Conservation (phyloP, 768 basidiomycete species). For the Royoungia palumana region DNA sequence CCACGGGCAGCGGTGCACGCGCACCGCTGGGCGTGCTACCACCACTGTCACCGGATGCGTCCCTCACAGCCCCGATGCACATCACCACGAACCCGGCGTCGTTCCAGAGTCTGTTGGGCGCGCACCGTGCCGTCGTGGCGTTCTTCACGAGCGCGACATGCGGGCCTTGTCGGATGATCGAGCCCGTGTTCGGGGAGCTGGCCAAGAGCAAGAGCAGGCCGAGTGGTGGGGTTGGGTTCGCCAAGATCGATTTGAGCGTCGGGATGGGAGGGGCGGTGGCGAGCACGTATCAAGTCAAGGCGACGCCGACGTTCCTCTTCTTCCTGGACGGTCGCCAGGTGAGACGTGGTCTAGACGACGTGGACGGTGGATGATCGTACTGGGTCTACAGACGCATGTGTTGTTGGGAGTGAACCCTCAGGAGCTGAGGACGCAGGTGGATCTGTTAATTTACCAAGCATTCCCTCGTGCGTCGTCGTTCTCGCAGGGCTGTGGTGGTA, state of each 20-base stretch:
- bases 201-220: constrained; percentile 58
- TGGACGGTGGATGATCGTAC: neutral
- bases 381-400: constrained; percentile 51
- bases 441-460: constrained; percentile 69
- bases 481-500: neutral
- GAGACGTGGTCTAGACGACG: constrained; percentile 6
- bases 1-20: constrained; percentile 16
- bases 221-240: constrained; percentile 60
- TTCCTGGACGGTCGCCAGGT: constrained; percentile 78
- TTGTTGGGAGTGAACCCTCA: constrained; percentile 66
- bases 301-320: constrained; percentile 88
- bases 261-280: constrained; percentile 63
- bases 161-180: constrained; percentile 78
- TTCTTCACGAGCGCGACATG: constrained; percentile 81
- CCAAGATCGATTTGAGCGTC: constrained; percentile 78
- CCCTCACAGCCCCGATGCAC: constrained; percentile 61
- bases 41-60: constrained; percentile 36
- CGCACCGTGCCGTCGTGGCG: constrained; percentile 70
- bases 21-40: constrained; percentile 18
- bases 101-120: constrained; percentile 59
- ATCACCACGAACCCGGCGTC: constrained; percentile 72
- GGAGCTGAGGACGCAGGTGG: constrained; percentile 71
- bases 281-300: constrained; percentile 59
- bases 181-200: constrained; percentile 77
- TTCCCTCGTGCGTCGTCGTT: constrained; percentile 64